Evolutionary conservation across 768 basidiomycete species (phyloP).

Genomic region (Agaricus blazei): DNA sequence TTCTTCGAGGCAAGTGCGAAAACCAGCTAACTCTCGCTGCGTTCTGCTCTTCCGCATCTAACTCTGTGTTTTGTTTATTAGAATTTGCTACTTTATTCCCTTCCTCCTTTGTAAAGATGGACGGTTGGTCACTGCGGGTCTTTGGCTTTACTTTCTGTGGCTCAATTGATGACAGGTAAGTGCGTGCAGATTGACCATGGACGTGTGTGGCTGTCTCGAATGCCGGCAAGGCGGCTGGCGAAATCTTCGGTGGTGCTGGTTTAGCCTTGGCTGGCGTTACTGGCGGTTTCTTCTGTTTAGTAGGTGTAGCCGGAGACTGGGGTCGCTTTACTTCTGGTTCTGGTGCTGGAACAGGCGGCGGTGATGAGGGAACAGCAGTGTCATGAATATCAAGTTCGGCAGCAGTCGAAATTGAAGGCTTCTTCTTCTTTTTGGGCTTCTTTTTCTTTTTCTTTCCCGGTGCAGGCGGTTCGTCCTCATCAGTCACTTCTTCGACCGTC

Average conservation of each 20-base stretch:
- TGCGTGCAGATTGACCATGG: conserved; percentile 62
- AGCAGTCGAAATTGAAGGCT: conserved; percentile 39
- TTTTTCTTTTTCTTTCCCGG: conserved; percentile 57
- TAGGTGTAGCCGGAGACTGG: conserved; percentile 6
- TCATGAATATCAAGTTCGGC: conserved; percentile 16
- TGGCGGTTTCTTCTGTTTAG: conserved; percentile 12
- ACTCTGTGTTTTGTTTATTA: conserved; percentile 26
- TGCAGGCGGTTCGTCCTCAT: conserved; percentile 45
- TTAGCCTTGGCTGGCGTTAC: conserved; percentile 13
- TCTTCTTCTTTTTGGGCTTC: conserved; percentile 75
- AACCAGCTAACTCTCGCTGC: conserved; percentile 52
- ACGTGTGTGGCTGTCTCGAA: conserved; percentile 36
- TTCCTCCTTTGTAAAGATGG: conserved; percentile 39
- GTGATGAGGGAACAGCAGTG: conserved; percentile 15
- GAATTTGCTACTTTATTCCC: conserved; percentile 18
- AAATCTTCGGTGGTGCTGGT: conserved; percentile 22
- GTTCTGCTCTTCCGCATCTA: conserved; percentile 31
- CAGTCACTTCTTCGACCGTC: conserved; percentile 71
- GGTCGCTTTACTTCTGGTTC: not conserved
- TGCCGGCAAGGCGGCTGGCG: conserved; percentile 29
- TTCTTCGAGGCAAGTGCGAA: conserved; percentile 53
- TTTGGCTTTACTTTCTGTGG: conserved; percentile 63
- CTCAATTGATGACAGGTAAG: conserved; percentile 53
- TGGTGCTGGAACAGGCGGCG: conserved; percentile 13
- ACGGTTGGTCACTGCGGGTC: conserved; percentile 56